These are phyloP conservation scores for Lactifluus piperatus DNA, from an alignment of 768 basidiomycete genomes.

Conservation along the genomic window DNA sequence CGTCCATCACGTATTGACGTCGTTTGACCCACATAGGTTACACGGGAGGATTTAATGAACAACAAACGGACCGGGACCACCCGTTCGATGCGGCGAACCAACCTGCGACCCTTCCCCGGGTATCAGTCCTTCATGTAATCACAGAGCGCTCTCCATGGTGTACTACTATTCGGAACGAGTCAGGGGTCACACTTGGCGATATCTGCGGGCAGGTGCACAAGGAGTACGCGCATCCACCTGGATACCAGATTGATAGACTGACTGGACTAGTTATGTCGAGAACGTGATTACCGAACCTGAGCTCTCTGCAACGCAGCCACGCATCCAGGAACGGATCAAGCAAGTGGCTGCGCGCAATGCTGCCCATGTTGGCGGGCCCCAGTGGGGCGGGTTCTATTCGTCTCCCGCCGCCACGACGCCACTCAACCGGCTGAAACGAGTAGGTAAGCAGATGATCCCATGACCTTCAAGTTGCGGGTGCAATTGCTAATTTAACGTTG, in stretches of 20 bases:
- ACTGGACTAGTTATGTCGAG: constrained; percentile 51
- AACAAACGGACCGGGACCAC: constrained; percentile 50
- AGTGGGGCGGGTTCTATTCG: constrained; percentile 38
- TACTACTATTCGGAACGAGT: constrained; percentile 60
- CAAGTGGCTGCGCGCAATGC: constrained; percentile 43
- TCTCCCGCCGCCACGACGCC: constrained; percentile 35
- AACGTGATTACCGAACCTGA: constrained; percentile 59
- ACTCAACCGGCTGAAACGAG: constrained; percentile 47
- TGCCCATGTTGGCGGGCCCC: constrained; percentile 22
- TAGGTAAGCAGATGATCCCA: constrained; percentile 43
- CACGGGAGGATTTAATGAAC: constrained; percentile 52
- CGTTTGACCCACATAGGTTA: constrained; percentile 34
- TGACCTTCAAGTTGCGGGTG: not conserved
- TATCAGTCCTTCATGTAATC: constrained; percentile 30
- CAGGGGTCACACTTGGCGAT: constrained; percentile 69
- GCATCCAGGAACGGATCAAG: constrained; percentile 65
- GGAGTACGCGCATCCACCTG: constrained; percentile 42
- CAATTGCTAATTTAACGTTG: not conserved
- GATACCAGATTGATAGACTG: constrained; percentile 6
- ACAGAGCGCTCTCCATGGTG: constrained; percentile 65
- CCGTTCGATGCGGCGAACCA: constrained; percentile 36
- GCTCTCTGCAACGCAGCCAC: constrained; percentile 47
- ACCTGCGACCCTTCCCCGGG: constrained; percentile 33
- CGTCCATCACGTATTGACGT: not conserved
- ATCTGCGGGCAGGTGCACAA: constrained; percentile 65